Evolutionary conservation across 2,329 filamentous ascomycete genomes (phyloP).

Genomic region (Canariomyces notabilis): DNA sequence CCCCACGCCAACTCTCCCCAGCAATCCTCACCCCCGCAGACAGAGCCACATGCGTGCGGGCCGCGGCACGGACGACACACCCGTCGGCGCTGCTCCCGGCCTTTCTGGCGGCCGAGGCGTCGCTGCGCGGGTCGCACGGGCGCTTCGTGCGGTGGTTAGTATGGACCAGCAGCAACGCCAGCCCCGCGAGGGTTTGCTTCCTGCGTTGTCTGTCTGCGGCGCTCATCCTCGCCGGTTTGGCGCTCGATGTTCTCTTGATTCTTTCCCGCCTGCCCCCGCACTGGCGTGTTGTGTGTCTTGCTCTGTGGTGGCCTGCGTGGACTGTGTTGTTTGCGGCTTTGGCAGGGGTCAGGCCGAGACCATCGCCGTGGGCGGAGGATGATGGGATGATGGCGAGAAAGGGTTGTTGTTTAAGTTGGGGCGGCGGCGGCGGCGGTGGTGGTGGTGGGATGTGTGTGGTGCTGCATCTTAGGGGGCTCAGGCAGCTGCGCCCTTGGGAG

Average conservation of each 20-base stretch:
- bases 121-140: constrained; percentile 35
- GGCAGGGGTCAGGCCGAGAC: too few species aligned
- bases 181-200: constrained; percentile 31
- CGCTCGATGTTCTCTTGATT: constrained; percentile 31
- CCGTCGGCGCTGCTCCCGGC: constrained; percentile 39
- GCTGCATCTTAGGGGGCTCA: constrained; percentile 29
- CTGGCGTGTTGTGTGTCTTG: constrained; percentile 28
- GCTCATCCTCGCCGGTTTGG: constrained; percentile 26
- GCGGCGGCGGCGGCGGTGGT: too few species aligned
- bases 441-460: constrained; percentile 34
- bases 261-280: constrained; percentile 28
- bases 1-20: constrained; percentile 34
- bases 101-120: constrained; percentile 34
- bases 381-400: too few species aligned
- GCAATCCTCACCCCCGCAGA: constrained; percentile 37
- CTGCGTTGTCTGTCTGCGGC: constrained; percentile 24
- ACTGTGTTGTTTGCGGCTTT: constrained; percentile 31
- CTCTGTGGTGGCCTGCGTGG: constrained; percentile 34
- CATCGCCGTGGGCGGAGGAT: too few species aligned
- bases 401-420: too few species aligned
- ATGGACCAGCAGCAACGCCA: constrained; percentile 34
- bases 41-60: constrained; percentile 35
- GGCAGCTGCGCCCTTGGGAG: constrained; percentile 39
- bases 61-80: constrained; percentile 39
- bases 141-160: constrained; percentile 36